Percentiles rank a stretch among this genome's conserved stretches.
Evolutionary conservation across 2,329 filamentous ascomycete species (phyloP).

Genomic region (Pseudogymnoascus sp.): DNA sequence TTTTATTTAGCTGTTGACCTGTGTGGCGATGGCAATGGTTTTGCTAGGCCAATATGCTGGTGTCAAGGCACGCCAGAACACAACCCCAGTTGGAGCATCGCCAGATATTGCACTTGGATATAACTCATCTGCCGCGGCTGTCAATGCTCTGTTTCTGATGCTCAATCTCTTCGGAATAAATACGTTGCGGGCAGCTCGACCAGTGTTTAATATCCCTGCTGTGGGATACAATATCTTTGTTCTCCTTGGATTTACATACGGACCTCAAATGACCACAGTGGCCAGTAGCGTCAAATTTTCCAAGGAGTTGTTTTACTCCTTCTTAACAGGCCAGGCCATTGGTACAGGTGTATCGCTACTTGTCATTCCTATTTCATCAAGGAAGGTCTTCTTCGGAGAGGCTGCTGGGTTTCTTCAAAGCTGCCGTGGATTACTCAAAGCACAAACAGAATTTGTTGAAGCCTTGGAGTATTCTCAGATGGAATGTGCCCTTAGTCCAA

Average conservation of each 20-base stretch:
- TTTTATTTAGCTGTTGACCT: slow-evolving; percentile 28
- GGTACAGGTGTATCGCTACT: slow-evolving; percentile 54
- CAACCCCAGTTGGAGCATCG: slow-evolving; percentile 29
- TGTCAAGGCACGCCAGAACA: slow-evolving; percentile 55
- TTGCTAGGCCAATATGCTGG: slow-evolving; percentile 56
- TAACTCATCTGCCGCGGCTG: slow-evolving; percentile 61
- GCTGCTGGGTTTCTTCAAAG: slow-evolving; percentile 48
- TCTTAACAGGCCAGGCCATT: slow-evolving; percentile 34
- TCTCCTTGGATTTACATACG: slow-evolving; percentile 53
- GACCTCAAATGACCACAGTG: slow-evolving; percentile 49
- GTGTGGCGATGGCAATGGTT: slow-evolving; percentile 48
- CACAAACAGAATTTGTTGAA: slow-evolving; percentile 47
- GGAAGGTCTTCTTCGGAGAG: slow-evolving; percentile 53
- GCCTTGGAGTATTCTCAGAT: slow-evolving; percentile 39
- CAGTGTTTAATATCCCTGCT: slow-evolving; percentile 57
- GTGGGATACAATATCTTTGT: slow-evolving; percentile 62
- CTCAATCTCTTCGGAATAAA: slow-evolving; percentile 59
- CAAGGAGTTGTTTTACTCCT: slow-evolving; percentile 53
- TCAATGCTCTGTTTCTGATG: slow-evolving; percentile 61
- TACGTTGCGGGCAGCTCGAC: slow-evolving; percentile 53
- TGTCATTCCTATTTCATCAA: slow-evolving; percentile 56
- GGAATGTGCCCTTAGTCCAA: slow-evolving; percentile 36
- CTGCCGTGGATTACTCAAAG: slow-evolving; percentile 46
- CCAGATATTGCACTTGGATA: slow-evolving; percentile 37
- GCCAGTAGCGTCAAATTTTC: slow-evolving; percentile 45